A percentile compares a stretch with the other conserved stretches of the same genome.
phyloP scores from a whole-genome alignment of 352 stramenopile genomes.

The Phytophthora idaei region DNA sequence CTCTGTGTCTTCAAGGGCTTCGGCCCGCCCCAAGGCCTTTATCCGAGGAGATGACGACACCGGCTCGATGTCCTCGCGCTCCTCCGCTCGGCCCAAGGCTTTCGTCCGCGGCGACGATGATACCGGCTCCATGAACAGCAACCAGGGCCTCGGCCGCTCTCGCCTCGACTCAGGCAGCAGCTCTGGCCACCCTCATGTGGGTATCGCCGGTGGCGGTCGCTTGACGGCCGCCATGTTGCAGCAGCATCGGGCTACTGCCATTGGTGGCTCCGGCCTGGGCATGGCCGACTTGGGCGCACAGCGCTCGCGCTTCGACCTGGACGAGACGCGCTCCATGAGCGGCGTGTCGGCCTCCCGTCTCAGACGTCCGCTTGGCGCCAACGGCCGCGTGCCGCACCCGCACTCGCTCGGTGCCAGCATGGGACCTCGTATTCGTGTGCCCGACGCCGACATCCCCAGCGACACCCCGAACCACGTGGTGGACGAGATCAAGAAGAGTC shows the following conservation, averaged over 20 bases:
- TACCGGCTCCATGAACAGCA: slow-evolving; percentile 40
- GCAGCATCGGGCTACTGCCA: slow-evolving; percentile 31
- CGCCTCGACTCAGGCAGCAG: slow-evolving; percentile 27
- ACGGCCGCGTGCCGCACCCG: slow-evolving; percentile 28
- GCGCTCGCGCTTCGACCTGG: slow-evolving; percentile 28
- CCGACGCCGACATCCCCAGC: slow-evolving; percentile 47
- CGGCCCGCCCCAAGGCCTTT: slow-evolving; percentile 35
- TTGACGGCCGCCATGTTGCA: slow-evolving; percentile 49
- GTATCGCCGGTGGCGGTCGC: slow-evolving; percentile 40
- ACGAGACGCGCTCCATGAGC: slow-evolving; percentile 45
- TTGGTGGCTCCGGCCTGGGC: slow-evolving; percentile 3
- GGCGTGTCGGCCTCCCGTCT: slow-evolving; percentile 34
- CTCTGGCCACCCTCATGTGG: slow-evolving; percentile 32
- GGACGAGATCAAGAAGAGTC: slow-evolving; percentile 67
- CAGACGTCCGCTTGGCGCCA: slow-evolving; percentile 24
- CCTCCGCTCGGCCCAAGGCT: slow-evolving; percentile 30
- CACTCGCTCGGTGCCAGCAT: slow-evolving; percentile 29
- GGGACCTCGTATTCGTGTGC: slow-evolving; percentile 49
- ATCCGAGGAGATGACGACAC: slow-evolving; percentile 38
- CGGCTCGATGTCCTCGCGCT: slow-evolving; percentile 33
- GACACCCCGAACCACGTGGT: slow-evolving; percentile 53
- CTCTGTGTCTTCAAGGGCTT: slow-evolving; percentile 33
- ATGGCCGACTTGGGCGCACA: slow-evolving; percentile 27
- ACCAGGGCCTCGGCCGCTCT: slow-evolving; percentile 21
- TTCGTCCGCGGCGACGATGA: slow-evolving; percentile 33